Conservation (phyloP, 2,329 filamentous ascomycete species). For the Sporothrix humicola region DNA sequence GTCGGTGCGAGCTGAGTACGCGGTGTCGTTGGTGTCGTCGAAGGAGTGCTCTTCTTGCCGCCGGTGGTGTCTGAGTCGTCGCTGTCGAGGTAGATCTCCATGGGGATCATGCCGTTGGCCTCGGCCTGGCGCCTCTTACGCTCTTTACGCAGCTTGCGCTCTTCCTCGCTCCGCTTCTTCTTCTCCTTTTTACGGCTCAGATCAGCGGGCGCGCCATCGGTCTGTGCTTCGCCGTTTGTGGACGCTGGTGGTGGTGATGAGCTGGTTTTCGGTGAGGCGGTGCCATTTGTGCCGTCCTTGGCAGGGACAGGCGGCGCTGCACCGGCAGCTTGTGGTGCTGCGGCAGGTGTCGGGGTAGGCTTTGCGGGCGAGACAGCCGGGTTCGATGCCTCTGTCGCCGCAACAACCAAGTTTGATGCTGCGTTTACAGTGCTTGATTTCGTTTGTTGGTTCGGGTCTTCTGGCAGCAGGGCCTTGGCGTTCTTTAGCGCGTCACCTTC, state of each 20-base stretch:
- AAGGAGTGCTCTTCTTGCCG: slow-evolving; percentile 38
- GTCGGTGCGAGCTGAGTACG: slow-evolving; percentile 73
- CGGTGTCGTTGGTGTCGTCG: slow-evolving; percentile 46
- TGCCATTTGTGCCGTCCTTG: not conserved
- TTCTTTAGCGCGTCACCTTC: slow-evolving; percentile 78
- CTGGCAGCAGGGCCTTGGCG: slow-evolving; percentile 54
- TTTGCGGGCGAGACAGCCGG: slow-evolving; percentile 38
- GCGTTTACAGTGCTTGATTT: slow-evolving; percentile 43
- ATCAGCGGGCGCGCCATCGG: slow-evolving; percentile 40
- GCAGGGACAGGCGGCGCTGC: not conserved
- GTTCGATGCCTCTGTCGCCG: slow-evolving; percentile 42
- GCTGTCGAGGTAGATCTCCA: slow-evolving; percentile 78
- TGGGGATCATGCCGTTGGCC: slow-evolving; percentile 82
- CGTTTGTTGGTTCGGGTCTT: slow-evolving; percentile 56
- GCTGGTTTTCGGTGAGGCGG: slow-evolving; percentile 41
- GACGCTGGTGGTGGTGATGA: slow-evolving; percentile 34
- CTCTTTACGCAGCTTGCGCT: slow-evolving; percentile 89
- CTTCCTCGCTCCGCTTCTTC: slow-evolving; percentile 93
- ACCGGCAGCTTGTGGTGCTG: not conserved
- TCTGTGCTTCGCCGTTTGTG: slow-evolving; percentile 41
- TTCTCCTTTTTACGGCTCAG: slow-evolving; percentile 84
- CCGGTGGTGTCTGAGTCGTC: slow-evolving; percentile 55
- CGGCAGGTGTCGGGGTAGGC: not conserved
- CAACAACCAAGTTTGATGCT: not conserved
- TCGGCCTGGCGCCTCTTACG: slow-evolving; percentile 84